These are phyloP conservation scores for Hanseniaspora osmophila DNA, from an alignment of 805 yeast species.

Conservation along the genomic window DNA sequence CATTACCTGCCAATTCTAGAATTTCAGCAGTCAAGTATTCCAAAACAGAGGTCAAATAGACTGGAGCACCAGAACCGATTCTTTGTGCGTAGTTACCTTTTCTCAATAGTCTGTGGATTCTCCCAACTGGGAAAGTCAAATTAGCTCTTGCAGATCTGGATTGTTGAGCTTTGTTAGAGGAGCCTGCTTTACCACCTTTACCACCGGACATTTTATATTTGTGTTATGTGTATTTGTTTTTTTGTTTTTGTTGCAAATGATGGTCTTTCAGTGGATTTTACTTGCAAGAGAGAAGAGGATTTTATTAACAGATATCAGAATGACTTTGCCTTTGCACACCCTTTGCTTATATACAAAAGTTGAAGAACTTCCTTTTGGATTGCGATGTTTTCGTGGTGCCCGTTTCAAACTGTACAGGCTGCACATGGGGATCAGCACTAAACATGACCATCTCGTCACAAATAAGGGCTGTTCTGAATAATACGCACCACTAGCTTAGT, in stretches of 20 bases:
- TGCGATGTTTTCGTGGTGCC: no score
- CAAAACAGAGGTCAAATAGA: constrained; percentile 89
- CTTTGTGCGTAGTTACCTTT: constrained; percentile 97
- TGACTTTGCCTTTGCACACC: no score
- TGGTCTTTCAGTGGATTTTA: no score
- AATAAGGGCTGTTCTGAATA: no score
- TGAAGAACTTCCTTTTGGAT: no score
- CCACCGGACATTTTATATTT: constrained; percentile 47
- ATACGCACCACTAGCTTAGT: no score
- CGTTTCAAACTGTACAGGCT: no score
- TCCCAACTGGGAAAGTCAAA: constrained; percentile 97
- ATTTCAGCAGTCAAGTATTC: constrained; percentile 97
- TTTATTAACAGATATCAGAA: no score
- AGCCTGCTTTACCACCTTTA: constrained; percentile 83
- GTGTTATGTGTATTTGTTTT: constrained; percentile 4
- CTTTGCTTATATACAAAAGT: no score
- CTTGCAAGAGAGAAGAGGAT: no score
- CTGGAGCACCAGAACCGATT: constrained; percentile 99
- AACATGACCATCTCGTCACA: no score
- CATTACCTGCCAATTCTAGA: constrained; percentile 95
- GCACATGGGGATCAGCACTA: no score
- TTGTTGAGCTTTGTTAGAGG: constrained; percentile 89
- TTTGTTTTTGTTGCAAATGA: constrained; percentile 2
- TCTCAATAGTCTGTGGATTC: constrained; percentile 93
- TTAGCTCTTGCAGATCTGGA: constrained; percentile 98